Conservation (phyloP, 805 yeast genomes). For the Cyberlindnera mrakii region DNA sequence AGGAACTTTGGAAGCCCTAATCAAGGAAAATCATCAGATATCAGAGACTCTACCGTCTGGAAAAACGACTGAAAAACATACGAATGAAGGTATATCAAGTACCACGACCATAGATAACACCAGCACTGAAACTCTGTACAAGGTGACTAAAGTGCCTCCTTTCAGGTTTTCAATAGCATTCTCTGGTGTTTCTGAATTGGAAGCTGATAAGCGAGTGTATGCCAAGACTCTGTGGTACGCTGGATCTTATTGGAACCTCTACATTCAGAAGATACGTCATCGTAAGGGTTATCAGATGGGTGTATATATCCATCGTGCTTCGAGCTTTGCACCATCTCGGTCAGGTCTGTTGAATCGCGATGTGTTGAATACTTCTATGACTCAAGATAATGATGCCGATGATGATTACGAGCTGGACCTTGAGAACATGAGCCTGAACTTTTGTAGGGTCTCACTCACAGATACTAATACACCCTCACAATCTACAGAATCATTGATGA, state of each 20-base stretch:
- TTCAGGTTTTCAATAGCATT: slow-evolving; percentile 49
- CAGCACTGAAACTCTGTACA: slow-evolving; percentile 15
- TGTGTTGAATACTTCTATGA: slow-evolving; percentile 17
- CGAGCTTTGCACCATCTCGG: slow-evolving; percentile 31
- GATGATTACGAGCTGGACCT: slow-evolving; percentile 3
- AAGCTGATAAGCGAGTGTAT: slow-evolving; percentile 41
- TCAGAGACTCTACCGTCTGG: slow-evolving; percentile 14
- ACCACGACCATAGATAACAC: not conserved
- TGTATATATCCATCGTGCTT: slow-evolving; percentile 48
- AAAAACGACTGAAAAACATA: slow-evolving; percentile 16
- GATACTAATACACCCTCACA: not conserved
- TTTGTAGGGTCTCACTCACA: not conserved
- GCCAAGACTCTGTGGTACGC: slow-evolving; percentile 52
- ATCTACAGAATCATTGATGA: not conserved
- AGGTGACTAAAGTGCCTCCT: slow-evolving; percentile 44
- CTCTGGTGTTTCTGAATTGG: slow-evolving; percentile 38
- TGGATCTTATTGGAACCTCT: slow-evolving; percentile 56
- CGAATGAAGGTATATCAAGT: not conserved
- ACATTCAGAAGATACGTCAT: slow-evolving; percentile 41
- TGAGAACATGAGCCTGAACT: not conserved
- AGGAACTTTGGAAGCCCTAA: slow-evolving; percentile 26
- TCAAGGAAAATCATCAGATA: slow-evolving; percentile 20
- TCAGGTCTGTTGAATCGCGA: slow-evolving; percentile 37
- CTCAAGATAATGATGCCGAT: slow-evolving; percentile 9
- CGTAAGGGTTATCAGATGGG: slow-evolving; percentile 45